Evolutionary conservation across 805 yeast species (phyloP), one percentile per base, ranked within the genome.

Genomic region (Spathaspora hagerdaliae): DNA sequence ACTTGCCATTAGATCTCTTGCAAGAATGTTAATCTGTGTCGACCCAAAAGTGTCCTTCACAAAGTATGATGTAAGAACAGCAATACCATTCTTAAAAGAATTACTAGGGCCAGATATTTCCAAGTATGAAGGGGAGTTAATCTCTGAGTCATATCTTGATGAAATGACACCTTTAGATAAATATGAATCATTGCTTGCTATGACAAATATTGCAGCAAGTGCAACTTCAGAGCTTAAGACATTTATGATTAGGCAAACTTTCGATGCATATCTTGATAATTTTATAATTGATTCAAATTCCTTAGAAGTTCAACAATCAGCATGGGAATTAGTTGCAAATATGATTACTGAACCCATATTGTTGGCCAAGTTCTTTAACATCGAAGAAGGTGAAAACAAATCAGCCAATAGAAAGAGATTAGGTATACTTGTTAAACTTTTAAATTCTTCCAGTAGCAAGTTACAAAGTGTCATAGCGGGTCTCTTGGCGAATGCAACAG

Each of bases 281-380:
- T 63, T 69, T 41, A 60, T 71, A 9, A 47, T 69, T 7, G 74
- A 69, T 9, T 48, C 64, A 1, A 74, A 78, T 43, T 38, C 46
- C 2, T 54, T 64, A 1, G 59, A 70, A 43, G 59, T 86, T 3
- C 87, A 83, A 57, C 67, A 78, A 41, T 80, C 87, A 0, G 53
- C 82, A 0, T 69, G 85, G 61, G 90, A 86, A 55, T 71, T 86
- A 13, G 60, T 84, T 8, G 77, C 85, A 48, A 86, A 86, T 57
- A 58, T 85, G 39, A 74, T 81, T 56, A 66, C 45, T 34, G 62
- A 60, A 27, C 75, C 75, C 0, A 39, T 49, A 6, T 45, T 69
- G 56, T 61, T 79, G 31, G 82, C 79, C 1, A 78, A 79, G 48
- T 75, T 85, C 53, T 85, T 85, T 66, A 81, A 83, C 52, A 67